These are phyloP conservation scores for Daldinia childiae DNA, from an alignment of 495 filamentous ascomycete genomes.

Conservation along the genomic window DNA sequence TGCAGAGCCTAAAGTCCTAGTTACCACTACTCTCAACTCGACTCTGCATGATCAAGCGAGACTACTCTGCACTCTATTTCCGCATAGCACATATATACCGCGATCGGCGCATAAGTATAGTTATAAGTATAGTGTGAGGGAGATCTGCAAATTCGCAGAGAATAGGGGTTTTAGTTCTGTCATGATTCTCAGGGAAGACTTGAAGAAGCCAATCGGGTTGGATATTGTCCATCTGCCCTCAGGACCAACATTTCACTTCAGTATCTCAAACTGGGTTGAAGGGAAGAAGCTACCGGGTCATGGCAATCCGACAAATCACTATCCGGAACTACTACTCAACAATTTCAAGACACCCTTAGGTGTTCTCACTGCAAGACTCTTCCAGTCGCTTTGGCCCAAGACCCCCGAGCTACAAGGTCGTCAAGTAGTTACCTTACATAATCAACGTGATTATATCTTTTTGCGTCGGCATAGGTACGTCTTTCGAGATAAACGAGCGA, in stretches of 20 bases:
- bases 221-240: constrained; percentile 83
- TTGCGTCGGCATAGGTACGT: constrained; percentile 89
- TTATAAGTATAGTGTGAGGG: constrained; percentile 87
- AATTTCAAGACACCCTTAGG: constrained; percentile 95
- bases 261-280: constrained; percentile 79
- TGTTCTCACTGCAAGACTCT: constrained; percentile 85
- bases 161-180: constrained; percentile 83
- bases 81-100: constrained; percentile 84
- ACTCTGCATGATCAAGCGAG: constrained; percentile 84
- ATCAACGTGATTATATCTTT: constrained; percentile 97
- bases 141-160: constrained; percentile 86
- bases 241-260: constrained; percentile 89
- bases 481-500: constrained; percentile 84
- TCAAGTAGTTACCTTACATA: constrained; percentile 88
- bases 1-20: constrained; percentile 77
- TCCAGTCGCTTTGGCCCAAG: constrained; percentile 83
- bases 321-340: constrained; percentile 92
- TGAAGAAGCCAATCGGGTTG: constrained; percentile 78
- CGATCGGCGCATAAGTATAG: constrained; percentile 80
- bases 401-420: constrained; percentile 83
- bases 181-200: constrained; percentile 83
- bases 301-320: constrained; percentile 87
- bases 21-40: constrained; percentile 88
- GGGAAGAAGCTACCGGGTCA: constrained; percentile 86
- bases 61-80: constrained; percentile 80